phyloP scores from a whole-genome alignment of 2,329 filamentous ascomycete species.

The Claviceps cyperi region DNA sequence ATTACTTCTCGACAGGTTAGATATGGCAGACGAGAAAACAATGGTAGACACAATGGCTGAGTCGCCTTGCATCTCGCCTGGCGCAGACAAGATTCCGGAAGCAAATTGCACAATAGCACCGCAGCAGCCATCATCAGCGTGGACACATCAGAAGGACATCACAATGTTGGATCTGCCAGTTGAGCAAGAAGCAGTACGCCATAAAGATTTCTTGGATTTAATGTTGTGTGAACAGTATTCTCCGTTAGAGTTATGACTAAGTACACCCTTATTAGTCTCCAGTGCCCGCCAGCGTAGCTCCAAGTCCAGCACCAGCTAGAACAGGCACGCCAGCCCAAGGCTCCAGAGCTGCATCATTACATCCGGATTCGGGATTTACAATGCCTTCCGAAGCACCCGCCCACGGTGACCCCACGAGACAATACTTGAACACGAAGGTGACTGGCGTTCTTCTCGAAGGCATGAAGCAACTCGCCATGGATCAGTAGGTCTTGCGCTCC shows the following conservation, averaged over 20 bases:
- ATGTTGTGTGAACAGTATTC: background rate
- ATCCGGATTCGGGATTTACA: slow-evolving; percentile 36
- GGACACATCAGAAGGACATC: slow-evolving; percentile 22
- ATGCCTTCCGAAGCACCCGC: slow-evolving; percentile 45
- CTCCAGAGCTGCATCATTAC: slow-evolving; percentile 42
- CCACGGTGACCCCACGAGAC: slow-evolving; percentile 54
- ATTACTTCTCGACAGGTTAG: background rate
- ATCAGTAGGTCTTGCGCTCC: slow-evolving; percentile 45
- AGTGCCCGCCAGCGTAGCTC: slow-evolving; percentile 20
- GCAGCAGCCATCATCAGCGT: slow-evolving; percentile 5
- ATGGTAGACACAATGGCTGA: slow-evolving; percentile 11
- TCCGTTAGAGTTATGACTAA: background rate
- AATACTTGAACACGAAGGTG: slow-evolving; percentile 58
- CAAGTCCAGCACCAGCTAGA: slow-evolving; percentile 28
- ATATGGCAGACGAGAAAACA: slow-evolving; percentile 18
- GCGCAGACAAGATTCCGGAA: slow-evolving; percentile 11
- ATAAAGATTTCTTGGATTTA: background rate
- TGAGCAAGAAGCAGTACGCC: slow-evolving; percentile 26
- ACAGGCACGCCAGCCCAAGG: slow-evolving; percentile 35
- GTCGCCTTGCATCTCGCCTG: slow-evolving; percentile 9
- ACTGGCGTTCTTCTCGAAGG: slow-evolving; percentile 55
- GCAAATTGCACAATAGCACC: slow-evolving; percentile 7
- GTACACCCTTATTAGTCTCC: slow-evolving; percentile 17
- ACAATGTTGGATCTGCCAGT: slow-evolving; percentile 28
- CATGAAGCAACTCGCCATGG: slow-evolving; percentile 57